Evolutionary conservation across 345 rosid species (phyloP).

Genomic region (Camelina laxa): DNA sequence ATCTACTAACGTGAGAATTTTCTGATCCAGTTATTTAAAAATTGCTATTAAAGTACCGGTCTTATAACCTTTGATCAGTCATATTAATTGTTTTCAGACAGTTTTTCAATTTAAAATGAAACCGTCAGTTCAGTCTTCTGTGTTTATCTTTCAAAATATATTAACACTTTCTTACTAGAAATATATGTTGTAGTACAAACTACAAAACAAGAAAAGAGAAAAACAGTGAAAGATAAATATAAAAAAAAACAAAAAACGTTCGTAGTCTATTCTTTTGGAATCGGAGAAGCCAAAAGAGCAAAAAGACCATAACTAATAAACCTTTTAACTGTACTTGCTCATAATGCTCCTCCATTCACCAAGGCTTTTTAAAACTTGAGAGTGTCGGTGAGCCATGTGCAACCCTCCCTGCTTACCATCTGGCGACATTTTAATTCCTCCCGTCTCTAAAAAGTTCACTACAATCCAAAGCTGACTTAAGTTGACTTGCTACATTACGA

Average conservation of each 20-base stretch:
- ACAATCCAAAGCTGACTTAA: not conserved
- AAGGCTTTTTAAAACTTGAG: not conserved
- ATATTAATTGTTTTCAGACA: too few species aligned
- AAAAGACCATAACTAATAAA: not conserved
- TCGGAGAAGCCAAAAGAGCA: slow-evolving; percentile 3
- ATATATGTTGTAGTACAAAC: too few species aligned
- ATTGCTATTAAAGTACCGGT: not conserved
- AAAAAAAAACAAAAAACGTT: too few species aligned
- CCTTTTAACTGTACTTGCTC: not conserved
- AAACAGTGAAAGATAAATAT: too few species aligned
- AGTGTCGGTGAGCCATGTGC: slow-evolving; percentile 24
- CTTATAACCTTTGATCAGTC: not conserved
- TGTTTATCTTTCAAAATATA: not conserved
- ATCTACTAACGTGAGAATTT: not conserved
- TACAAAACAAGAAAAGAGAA: too few species aligned
- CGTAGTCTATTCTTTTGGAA: not conserved
- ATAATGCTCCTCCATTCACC: not conserved
- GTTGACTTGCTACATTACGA: not conserved
- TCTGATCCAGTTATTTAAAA: too few species aligned
- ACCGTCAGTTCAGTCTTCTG: not conserved
- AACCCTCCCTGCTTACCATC: not conserved
- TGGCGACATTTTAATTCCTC: not conserved
- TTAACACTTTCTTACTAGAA: not conserved
- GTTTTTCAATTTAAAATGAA: too few species aligned
- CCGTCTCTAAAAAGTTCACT: too few species aligned